phyloP scores from a whole-genome alignment of 805 yeast genomes.

The Metschnikowia baotianmanensis region DNA sequence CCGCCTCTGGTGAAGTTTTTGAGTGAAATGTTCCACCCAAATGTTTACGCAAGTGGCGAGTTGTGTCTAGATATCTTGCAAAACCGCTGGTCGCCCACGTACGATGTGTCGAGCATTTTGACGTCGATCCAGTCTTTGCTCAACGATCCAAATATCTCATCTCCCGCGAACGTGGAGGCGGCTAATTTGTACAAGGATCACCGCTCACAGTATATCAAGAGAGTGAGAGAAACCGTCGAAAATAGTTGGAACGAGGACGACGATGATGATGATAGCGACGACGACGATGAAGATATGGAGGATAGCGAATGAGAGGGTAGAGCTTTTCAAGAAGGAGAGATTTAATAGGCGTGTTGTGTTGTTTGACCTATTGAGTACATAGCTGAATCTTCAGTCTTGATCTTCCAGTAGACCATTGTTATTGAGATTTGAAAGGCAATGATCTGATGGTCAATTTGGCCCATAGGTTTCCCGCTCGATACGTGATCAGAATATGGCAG shows the following conservation, averaged over 20 bases:
- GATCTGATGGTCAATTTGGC: too few relatives aligned
- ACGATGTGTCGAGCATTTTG: constrained; percentile 92
- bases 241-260: constrained; percentile 88
- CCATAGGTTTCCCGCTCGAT: too few relatives aligned
- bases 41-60: constrained; percentile 94
- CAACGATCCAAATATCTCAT: constrained; percentile 93
- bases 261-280: constrained; percentile 48
- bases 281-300: constrained; percentile 15
- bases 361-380: too few relatives aligned
- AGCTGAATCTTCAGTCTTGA: too few relatives aligned
- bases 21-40: constrained; percentile 96
- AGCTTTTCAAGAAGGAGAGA: background rate
- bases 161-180: constrained; percentile 98
- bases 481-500: too few relatives aligned
- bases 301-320: constrained; percentile 2
- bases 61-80: constrained; percentile 93
- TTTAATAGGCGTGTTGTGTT: too few relatives aligned
- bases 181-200: constrained; percentile 95
- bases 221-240: constrained; percentile 94
- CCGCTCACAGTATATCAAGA: constrained; percentile 82
- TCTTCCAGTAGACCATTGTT: too few relatives aligned
- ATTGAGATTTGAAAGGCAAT: too few relatives aligned
- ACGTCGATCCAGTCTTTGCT: constrained; percentile 89
- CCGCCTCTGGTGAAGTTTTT: constrained; percentile 92
- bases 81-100: constrained; percentile 98